Evolutionary conservation across 2,329 filamentous ascomycete species (phyloP), one percentile per base, ranked within the genome.

Genomic region (Botrytis deweyae): DNA sequence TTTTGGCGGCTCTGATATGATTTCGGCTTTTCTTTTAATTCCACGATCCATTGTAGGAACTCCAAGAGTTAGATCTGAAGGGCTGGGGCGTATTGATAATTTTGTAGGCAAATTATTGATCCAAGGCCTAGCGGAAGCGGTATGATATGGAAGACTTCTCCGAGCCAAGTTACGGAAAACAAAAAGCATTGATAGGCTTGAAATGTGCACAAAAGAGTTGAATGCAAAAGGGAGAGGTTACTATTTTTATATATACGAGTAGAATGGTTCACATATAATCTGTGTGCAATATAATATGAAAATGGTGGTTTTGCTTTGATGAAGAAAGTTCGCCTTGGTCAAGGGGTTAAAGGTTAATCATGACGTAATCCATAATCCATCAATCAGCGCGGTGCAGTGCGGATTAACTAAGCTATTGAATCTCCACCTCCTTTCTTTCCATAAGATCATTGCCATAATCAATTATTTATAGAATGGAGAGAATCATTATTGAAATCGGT

Each of bases 1-100:
- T 36, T 74, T 74, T 29, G 70, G 16, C 12, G 40, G 52, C 62
- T 74, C 72, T 36, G 66, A 38, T 52, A 25, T 72, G 25, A 44
- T 18, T 58, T 33, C 58, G 1, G 76, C 75, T 64, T 78, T 78
- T 38, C 74, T 74, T 65, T 78, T 78, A 64, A 78, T 76, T n/a
- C 70, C 61, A 10, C 66, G 71, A 46, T 66, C 63, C 61, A 72
- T 72, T 44, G 42, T 22, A 40, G 64, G 25, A 9, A 68, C 33
- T 7, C 7, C 29, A 42, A 66, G 61, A 14, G 38, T 55, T 40
- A 36, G 18, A n/a, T 66, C 44, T 14, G 36, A 55, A 20, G 61
- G 22, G 16, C 42, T 40, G 33, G 61, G 46, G 40, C 18, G 61
- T 22, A 44, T 33, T 42, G 52, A 44, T 33, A 38, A 59, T 25